Percentiles rank a stretch among this genome's conserved stretches.
Evolutionary conservation across 2,329 filamentous ascomycete genomes (phyloP).

Genomic region (Aureobasidium uvarum): DNA sequence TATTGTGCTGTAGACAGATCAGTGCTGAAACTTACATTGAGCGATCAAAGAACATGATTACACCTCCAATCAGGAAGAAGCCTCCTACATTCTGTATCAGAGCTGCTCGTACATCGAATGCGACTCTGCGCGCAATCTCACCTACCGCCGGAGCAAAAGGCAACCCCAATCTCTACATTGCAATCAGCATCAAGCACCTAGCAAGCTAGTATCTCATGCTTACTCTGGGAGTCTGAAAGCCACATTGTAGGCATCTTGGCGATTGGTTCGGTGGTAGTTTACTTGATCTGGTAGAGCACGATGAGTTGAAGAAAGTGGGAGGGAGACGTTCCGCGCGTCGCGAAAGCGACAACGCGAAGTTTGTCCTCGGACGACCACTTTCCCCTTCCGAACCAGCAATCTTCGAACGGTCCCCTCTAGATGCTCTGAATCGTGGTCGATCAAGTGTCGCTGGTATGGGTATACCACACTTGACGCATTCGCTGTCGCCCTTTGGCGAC

Average conservation of each 20-base stretch:
- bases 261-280: neutral
- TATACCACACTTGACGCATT: conserved; percentile 28
- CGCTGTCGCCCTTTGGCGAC: conserved; percentile 26
- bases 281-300: neutral
- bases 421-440: neutral
- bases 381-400: neutral
- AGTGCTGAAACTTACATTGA: conserved; percentile 66
- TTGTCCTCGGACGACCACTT: neutral
- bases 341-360: neutral
- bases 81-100: conserved; percentile 55
- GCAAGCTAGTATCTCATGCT: conserved; percentile 36
- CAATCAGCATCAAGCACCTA: neutral
- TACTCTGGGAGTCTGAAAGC: conserved; percentile 94
- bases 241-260: conserved; percentile 79
- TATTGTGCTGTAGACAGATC: conserved; percentile 29
- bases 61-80: conserved; percentile 90
- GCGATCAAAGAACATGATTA: conserved; percentile 96
- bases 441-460: conserved; percentile 24
- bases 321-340: conserved; percentile 16
- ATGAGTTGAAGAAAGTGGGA: neutral
- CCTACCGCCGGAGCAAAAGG: conserved; percentile 96
- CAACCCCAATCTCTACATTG: conserved; percentile 81
- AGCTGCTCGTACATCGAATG: conserved; percentile 31
- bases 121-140: conserved; percentile 38
- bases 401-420: neutral